Evolutionary conservation across 768 basidiomycete genomes (phyloP), one percentile per base, ranked within the genome.

Genomic region (Suillus alpinus): DNA sequence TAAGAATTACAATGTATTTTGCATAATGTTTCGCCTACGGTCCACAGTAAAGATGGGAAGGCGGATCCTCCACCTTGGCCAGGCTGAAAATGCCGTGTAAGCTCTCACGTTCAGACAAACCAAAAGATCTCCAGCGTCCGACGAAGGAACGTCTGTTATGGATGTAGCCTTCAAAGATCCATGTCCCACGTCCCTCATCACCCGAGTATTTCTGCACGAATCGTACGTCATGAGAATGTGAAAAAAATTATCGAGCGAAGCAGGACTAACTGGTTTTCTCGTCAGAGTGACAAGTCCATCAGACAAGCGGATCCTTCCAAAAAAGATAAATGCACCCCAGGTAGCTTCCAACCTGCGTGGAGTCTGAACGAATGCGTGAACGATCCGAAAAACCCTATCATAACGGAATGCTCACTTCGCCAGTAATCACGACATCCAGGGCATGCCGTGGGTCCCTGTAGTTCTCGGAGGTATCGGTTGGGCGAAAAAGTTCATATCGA

Each of bases 291-390:
- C 80, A 65, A 78, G 71, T 18, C 89, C 89, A 68, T 88, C 84
- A 41, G 76, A 75, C 31, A 75, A 62, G 37, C 81, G 76, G 49
- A 89, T 78, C 29, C 82, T 76, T 53, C 90, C 90, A 12, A 77
- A 75, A 67, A 86, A 84, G 60, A 70, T 79, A 71, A 83, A 89
- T 12, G 83, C 82, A 5, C 85, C 87, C 88, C 90, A 92, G 8
- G 86, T 85, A 41, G 76, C 75, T 61, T 85, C 84, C 58, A 85
- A 82, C 51, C 78, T 77, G 51, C 66, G 72, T 49, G 80, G 74
- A 2, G 86, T 88, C 86, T 88, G 61, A 31, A 47, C 50, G 8
- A 34, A 18, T 61, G 34, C 68, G 73, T 73, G 66, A 75, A 68
- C 26, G 23, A 55, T 44, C 62, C 34, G 41, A 47, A 6, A 62